phyloP scores from a whole-genome alignment of 2,329 filamentous ascomycete genomes.

The Penicillium polonicum region DNA sequence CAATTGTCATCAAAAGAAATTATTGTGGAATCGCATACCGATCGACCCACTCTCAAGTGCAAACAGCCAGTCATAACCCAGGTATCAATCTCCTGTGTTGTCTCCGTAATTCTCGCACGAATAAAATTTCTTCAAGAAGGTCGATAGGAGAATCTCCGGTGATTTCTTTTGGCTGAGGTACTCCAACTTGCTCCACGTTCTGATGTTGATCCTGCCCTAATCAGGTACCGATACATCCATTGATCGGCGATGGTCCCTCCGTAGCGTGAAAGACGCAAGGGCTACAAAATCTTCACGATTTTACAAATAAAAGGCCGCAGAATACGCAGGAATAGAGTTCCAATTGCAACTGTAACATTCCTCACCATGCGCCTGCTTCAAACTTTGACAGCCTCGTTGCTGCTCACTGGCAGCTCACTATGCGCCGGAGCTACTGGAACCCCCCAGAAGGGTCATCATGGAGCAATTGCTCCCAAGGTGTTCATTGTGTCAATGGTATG shows the following conservation, averaged over 20 bases:
- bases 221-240: not conserved
- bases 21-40: not conserved
- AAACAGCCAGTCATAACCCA: not conserved
- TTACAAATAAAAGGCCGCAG: not conserved
- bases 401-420: slow-evolving; percentile 17
- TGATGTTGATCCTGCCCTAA: slow-evolving; percentile 1
- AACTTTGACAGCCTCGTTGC: slow-evolving; percentile 13
- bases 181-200: not conserved
- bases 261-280: not conserved
- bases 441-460: not conserved
- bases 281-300: not conserved
- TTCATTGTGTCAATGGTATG: slow-evolving; percentile 46
- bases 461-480: slow-evolving; percentile 40
- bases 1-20: not conserved
- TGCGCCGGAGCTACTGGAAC: slow-evolving; percentile 6
- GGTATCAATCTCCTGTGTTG: not conserved
- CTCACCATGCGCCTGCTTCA: slow-evolving; percentile 14
- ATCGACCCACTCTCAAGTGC: not conserved
- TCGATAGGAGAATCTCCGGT: not conserved
- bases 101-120: not conserved
- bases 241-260: not conserved
- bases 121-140: not conserved
- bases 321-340: not conserved
- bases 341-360: not conserved
- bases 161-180: not conserved